Evolutionary conservation across 305 asterid genomes (phyloP).

Genomic region (Fraxinus sp.): DNA sequence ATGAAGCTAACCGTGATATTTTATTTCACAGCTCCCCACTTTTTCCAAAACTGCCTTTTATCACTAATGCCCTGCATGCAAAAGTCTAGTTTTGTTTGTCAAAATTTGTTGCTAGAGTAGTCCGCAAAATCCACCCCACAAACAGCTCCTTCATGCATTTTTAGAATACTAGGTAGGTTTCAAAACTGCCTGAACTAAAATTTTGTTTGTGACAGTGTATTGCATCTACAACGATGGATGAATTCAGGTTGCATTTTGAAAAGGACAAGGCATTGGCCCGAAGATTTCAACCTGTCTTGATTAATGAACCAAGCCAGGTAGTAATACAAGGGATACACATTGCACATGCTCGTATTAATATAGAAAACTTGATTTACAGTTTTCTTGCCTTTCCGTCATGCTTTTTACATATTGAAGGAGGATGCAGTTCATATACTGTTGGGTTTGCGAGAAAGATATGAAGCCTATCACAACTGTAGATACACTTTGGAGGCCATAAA

Average conservation of each 20-base stretch:
- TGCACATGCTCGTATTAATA: neutral
- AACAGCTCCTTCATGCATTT: constrained; percentile 22
- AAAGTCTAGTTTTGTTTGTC: constrained; percentile 4
- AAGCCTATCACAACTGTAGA: constrained; percentile 77
- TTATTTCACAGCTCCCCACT: constrained; percentile 16
- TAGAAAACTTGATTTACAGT: neutral
- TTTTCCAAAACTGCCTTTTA: constrained; percentile 4
- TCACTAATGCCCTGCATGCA: constrained; percentile 1
- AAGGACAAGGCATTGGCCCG: constrained; percentile 93
- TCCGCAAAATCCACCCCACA: neutral
- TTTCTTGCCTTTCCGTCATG: constrained; percentile 9
- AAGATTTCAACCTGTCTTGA: constrained; percentile 85
- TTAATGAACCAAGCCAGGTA: constrained; percentile 90
- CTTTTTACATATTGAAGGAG: constrained; percentile 45
- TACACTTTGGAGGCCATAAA: constrained; percentile 84
- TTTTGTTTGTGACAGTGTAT: constrained; percentile 64
- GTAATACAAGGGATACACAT: constrained; percentile 22
- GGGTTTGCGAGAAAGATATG: constrained; percentile 89
- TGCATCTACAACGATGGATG: constrained; percentile 96
- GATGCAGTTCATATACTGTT: constrained; percentile 80
- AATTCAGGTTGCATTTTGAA: constrained; percentile 80
- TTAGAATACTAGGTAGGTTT: constrained; percentile 12
- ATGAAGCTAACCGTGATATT: neutral
- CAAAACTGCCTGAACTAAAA: constrained; percentile 22
- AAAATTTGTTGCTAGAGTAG: neutral